phyloP scores from a whole-genome alignment of 2,329 filamentous ascomycete genomes.

The Fusarium sp. region DNA sequence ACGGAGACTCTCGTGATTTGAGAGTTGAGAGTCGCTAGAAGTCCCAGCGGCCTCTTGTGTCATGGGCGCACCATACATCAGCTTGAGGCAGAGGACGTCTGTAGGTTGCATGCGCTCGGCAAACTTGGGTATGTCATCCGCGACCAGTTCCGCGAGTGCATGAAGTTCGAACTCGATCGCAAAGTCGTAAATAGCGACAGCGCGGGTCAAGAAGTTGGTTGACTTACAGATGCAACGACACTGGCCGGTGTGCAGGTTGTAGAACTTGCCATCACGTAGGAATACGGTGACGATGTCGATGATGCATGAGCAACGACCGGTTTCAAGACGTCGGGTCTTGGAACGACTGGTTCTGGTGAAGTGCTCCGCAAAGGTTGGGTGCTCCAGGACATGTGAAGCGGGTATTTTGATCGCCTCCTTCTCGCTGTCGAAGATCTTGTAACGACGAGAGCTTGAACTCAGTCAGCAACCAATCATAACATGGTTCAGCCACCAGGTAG shows the following conservation, averaged over 20 bases:
- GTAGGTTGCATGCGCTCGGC: neutral
- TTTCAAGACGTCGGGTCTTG: neutral
- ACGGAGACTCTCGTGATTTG: neutral
- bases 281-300: neutral
- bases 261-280: neutral
- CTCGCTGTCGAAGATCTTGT: neutral
- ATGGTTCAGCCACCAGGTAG: neutral
- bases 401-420: neutral
- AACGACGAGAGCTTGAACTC: neutral
- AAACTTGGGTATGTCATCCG: neutral
- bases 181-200: neutral
- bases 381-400: neutral
- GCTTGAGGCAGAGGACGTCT: neutral
- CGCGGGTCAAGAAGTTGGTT: neutral
- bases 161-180: neutral
- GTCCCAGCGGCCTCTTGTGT: neutral
- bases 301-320: neutral
- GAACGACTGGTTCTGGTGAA: neutral
- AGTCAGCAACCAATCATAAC: neutral
- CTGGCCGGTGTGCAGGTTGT: neutral
- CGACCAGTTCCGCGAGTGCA: neutral
- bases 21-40: neutral
- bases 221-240: neutral
- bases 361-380: neutral
- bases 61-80: neutral